Percentiles rank a stretch among this genome's conserved stretches.
Conservation (phyloP, 176 grass and related monocot genomes). For the Oryza meyeriana region DNA sequence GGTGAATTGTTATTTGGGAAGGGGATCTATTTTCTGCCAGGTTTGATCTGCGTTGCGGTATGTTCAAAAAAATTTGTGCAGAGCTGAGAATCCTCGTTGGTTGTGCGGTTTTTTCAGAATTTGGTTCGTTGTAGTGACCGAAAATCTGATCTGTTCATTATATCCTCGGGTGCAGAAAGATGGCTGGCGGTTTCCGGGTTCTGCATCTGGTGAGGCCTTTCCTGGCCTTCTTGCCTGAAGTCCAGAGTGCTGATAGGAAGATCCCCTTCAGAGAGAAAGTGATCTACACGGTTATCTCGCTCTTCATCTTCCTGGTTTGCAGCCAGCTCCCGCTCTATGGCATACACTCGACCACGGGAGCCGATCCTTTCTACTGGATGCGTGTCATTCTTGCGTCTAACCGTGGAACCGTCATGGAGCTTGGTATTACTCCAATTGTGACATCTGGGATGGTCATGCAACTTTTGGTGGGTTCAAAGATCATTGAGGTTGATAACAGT, state of each 20-base stretch:
- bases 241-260: slow-evolving; percentile 54
- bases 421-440: slow-evolving; percentile 58
- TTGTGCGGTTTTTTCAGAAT: too few species aligned
- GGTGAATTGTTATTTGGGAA: too few species aligned
- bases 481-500: slow-evolving; percentile 51
- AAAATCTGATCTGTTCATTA: not conserved
- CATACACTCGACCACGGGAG: slow-evolving; percentile 53
- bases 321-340: slow-evolving; percentile 61
- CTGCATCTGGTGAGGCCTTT: slow-evolving; percentile 61
- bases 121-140: not conserved
- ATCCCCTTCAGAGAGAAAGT: slow-evolving; percentile 61
- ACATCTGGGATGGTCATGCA: slow-evolving; percentile 58
- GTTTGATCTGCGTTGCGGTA: too few species aligned
- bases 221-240: slow-evolving; percentile 59
- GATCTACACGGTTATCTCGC: slow-evolving; percentile 58
- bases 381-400: slow-evolving; percentile 58
- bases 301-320: slow-evolving; percentile 58
- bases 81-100: too few species aligned
- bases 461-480: slow-evolving; percentile 52
- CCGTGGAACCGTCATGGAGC: slow-evolving; percentile 57
- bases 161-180: not conserved
- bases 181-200: slow-evolving; percentile 56
- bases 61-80: not conserved
- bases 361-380: slow-evolving; percentile 51
- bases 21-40: too few species aligned